These are phyloP conservation scores for Tolypocladium cylindrosporum DNA, from an alignment of 2,329 filamentous ascomycete species.

Conservation along the genomic window DNA sequence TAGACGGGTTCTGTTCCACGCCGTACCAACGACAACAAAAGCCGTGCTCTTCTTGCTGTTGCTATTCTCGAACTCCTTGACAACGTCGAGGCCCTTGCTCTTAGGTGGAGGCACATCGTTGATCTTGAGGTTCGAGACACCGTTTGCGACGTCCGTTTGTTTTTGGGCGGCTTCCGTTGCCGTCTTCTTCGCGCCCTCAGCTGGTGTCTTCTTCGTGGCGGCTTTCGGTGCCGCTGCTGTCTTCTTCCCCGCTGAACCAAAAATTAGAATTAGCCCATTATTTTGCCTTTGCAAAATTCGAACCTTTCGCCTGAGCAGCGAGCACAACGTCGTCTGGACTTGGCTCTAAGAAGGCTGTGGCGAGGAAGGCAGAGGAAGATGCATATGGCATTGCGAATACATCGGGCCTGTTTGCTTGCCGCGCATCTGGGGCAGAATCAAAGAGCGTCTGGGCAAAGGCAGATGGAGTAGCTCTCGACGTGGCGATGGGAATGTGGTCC, in stretches of 20 bases:
- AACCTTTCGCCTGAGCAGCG: conserved; percentile 83
- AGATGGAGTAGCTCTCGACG: conserved; percentile 30
- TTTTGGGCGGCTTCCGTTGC: conserved; percentile 8
- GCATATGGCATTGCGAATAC: conserved; percentile 39
- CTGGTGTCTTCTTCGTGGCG: conserved; percentile 22
- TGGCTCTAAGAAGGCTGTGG: conserved; percentile 66
- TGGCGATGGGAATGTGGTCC: neutral
- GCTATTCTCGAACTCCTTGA: conserved; percentile 68
- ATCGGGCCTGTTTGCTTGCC: conserved; percentile 17
- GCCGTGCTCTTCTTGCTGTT: conserved; percentile 72
- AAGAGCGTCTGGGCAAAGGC: conserved; percentile 46
- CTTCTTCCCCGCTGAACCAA: conserved; percentile 42
- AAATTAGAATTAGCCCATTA: conserved; percentile 43
- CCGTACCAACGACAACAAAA: conserved; percentile 83
- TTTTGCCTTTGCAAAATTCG: conserved; percentile 44
- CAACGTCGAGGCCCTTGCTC: conserved; percentile 75
- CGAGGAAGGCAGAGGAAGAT: conserved; percentile 35
- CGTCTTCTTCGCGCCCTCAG: conserved; percentile 14
- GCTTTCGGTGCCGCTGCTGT: conserved; percentile 26
- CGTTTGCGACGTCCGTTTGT: conserved; percentile 15
- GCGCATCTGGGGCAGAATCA: conserved; percentile 26
- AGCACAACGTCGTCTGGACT: conserved; percentile 88
- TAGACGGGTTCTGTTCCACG: too few species aligned
- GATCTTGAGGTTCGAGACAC: conserved; percentile 27
- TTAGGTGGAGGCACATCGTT: conserved; percentile 47